Conservation (phyloP, 2,329 filamentous ascomycete genomes). For the Trichophyton rubrum region DNA sequence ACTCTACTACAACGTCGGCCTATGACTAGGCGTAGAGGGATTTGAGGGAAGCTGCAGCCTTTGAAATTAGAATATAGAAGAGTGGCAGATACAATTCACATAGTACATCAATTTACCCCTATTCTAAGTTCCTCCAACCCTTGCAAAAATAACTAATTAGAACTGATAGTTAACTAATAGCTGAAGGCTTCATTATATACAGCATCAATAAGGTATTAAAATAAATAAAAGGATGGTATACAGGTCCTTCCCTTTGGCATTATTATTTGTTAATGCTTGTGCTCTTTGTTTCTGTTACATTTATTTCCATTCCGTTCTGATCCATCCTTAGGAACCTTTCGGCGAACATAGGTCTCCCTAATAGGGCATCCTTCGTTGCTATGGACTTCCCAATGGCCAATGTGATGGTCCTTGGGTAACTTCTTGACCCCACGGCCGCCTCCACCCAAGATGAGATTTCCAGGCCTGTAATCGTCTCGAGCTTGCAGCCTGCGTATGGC, state of each 20-base stretch:
- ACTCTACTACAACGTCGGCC: not conserved
- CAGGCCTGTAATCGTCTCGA: conserved; percentile 55
- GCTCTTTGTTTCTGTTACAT: not conserved
- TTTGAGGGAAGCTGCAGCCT: not conserved
- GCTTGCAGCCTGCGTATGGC: conserved; percentile 59
- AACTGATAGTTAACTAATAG: not conserved
- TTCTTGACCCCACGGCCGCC: conserved; percentile 56
- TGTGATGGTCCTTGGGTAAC: conserved; percentile 51
- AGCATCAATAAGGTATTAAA: not conserved
- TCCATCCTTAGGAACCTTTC: conserved; percentile 16
- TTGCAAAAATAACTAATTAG: not conserved
- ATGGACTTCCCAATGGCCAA: conserved; percentile 59
- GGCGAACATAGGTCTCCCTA: conserved; percentile 53
- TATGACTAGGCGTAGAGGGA: not conserved
- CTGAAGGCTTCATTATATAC: not conserved
- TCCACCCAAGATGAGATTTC: conserved; percentile 68
- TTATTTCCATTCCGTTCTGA: not conserved
- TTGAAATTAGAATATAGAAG: not conserved
- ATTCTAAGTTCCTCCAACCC: not conserved
- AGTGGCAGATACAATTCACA: not conserved
- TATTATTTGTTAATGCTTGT: not conserved
- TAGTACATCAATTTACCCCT: not conserved
- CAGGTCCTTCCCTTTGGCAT: not conserved
- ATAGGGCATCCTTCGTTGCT: conserved; percentile 53
- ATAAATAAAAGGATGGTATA: not conserved